Conservation (phyloP, 805 yeast genomes). For the Starmerella floricola region DNA sequence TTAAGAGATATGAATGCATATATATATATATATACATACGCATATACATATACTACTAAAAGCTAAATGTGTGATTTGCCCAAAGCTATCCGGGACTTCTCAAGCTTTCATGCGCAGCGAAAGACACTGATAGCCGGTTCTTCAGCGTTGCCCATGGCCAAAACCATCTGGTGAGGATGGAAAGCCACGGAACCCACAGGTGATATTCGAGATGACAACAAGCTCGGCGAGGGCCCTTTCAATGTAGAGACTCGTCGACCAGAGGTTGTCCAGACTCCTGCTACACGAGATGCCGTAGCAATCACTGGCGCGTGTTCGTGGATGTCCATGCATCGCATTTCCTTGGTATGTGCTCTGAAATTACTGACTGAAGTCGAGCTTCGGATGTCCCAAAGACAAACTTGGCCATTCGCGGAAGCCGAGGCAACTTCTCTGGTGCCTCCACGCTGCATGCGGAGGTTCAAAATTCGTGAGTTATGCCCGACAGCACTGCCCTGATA, state of each 20-base stretch:
- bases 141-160: conserved; percentile 54
- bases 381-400: conserved; percentile 86
- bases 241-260: conserved; percentile 63
- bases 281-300: conserved; percentile 71
- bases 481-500: conserved; percentile 8
- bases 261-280: conserved; percentile 73
- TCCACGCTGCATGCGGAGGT: conserved; percentile 92
- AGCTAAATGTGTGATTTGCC: too few relatives aligned
- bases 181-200: conserved; percentile 58
- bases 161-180: conserved; percentile 91
- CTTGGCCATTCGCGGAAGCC: conserved; percentile 65
- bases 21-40: neutral
- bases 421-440: conserved; percentile 82
- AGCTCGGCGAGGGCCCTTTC: conserved; percentile 26
- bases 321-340: conserved; percentile 58
- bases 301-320: conserved; percentile 96
- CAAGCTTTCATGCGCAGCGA: conserved; percentile 9
- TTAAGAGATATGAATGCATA: neutral
- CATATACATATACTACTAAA: too few relatives aligned
- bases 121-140: conserved; percentile 15
- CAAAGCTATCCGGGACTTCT: too few relatives aligned
- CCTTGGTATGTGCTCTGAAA: conserved; percentile 43
- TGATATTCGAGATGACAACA: conserved; percentile 27
- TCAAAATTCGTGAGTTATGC: conserved; percentile 48
- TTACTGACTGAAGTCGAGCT: conserved; percentile 49